Evolutionary conservation across 441 rosid species (phyloP), one percentile per base, ranked within the genome.

Genomic region (Pelargonium citronellum): DNA sequence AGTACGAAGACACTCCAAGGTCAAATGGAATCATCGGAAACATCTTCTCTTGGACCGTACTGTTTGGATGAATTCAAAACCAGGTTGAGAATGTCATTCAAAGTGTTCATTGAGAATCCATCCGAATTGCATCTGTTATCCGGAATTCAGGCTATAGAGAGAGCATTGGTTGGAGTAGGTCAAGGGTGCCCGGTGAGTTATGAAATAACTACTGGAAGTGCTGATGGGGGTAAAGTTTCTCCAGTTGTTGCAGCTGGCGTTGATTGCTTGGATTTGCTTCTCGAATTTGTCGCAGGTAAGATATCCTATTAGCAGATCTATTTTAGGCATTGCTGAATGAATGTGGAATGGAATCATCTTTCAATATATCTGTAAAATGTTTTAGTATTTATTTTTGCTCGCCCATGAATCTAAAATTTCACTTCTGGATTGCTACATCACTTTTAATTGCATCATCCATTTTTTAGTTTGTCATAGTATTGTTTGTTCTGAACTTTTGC

Each of bases 211-310:
- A 82, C 85, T 55, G 88, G 91, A 78, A 75, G 72, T 67, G 81
- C 75, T 73, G 81, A 81, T 76, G 94, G 92, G 63, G 96, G 91
- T 65, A 82, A 73, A 69, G 85, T 89, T 72, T 85, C 92, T 63
- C 74, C 90, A 69, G 77, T 79, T 15, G 91, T 85, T 78, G 98
- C 96, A n/a, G 93, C 89, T 72, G 91, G 91, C 74, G 73, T 95
- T 66, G 96, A 91, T 75, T 95, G 89, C 86, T 86, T 95, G 77
- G 97, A 92, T 79, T 83, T 95, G 17, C 74, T 91, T 83, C 87
- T 89, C 73, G 96, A 91, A 80, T 79, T 85, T 80, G 90, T 79
- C 75, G 81, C 95, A 85, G 95, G 97, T 94, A 79, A 74, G 53
- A 69, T 69, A 61, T 27, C 69, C 61, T 17, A 46, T 60, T 12